Evolutionary conservation across 306 rosid genomes (phyloP).

Genomic region (Macrotyloma uniflorum): DNA sequence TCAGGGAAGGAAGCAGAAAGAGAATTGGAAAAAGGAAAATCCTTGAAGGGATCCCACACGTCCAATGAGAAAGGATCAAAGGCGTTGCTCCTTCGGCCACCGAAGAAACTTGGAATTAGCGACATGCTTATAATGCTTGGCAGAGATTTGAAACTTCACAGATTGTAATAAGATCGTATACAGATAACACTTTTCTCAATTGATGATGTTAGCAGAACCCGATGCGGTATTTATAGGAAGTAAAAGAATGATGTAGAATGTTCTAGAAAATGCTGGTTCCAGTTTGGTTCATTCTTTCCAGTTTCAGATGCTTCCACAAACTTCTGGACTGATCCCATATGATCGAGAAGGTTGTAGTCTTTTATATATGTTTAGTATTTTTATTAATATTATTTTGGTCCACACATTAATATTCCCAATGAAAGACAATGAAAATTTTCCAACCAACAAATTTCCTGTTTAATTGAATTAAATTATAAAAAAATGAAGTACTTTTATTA

Average conservation of each 20-base stretch:
- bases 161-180: background rate
- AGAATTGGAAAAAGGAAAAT: conserved; percentile 25
- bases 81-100: conserved; percentile 35
- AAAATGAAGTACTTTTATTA: no score
- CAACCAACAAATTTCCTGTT: no score
- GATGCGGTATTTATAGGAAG: background rate
- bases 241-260: background rate
- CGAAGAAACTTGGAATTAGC: conserved; percentile 45
- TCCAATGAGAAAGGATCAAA: conserved; percentile 47
- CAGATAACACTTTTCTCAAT: background rate
- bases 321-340: background rate
- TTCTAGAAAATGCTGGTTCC: background rate
- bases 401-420: no score
- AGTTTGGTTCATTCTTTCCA: background rate
- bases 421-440: no score
- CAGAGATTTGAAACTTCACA: background rate
- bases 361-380: no score
- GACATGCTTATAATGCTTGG: conserved; percentile 26
- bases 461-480: no score
- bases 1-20: conserved; percentile 3
- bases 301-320: background rate
- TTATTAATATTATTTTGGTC: no score
- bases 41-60: conserved; percentile 43
- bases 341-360: no score
- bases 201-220: background rate